Base-by-base conservation (phyloP, 768 basidiomycete genomes). In the Russula ochroleuca region DNA sequence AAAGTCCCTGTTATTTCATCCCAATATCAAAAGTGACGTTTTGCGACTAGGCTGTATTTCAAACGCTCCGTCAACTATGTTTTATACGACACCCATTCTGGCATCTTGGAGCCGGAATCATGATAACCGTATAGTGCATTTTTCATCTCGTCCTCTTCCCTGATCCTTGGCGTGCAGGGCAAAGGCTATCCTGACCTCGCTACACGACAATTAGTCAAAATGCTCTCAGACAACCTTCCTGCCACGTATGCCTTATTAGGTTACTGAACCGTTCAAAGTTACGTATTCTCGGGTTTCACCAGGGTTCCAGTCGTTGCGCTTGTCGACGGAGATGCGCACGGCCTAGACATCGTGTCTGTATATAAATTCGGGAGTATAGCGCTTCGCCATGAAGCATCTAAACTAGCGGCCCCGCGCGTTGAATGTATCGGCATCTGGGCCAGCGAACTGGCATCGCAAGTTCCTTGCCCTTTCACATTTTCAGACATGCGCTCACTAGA, bases 101-200 rank as follows among this genome's bases (percentile, higher is more conserved):
- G 48, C 35, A 40, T 10, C 80, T 84, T 1, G 87, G 90, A 0
- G 73, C 76, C 41, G 94, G 93, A 1, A 72, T 94, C 21, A 78
- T 94, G 48, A 80, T 96, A 69, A 96, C 94, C 5, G 94, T 92
- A 65, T 53, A 73, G 59, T 31, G 8, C 23, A 40, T 45, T 37
- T 21, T 19, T 15, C 28, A 21, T 43, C 6, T 15, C 11, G 38
- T 49, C 31, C 23, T 35, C 25, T 40, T 38, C 28, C 2, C 55
- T 45, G 2, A 51, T 72, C 37, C n/a, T 37, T 51, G 1, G 47
- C 21, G 15, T 55, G 13, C 68, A 97, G 94, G 97, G 97, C 0
- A 98, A 97, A 73, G 97, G 97, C 3, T 98, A 96, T 74, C 97
- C 97, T 0, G 97, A 99, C 71, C 75, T 97, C 5, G 88, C 94